These are phyloP conservation scores for Dujonia santamariae DNA, from an alignment of 1,139 yeast genomes.

Conservation along the genomic window DNA sequence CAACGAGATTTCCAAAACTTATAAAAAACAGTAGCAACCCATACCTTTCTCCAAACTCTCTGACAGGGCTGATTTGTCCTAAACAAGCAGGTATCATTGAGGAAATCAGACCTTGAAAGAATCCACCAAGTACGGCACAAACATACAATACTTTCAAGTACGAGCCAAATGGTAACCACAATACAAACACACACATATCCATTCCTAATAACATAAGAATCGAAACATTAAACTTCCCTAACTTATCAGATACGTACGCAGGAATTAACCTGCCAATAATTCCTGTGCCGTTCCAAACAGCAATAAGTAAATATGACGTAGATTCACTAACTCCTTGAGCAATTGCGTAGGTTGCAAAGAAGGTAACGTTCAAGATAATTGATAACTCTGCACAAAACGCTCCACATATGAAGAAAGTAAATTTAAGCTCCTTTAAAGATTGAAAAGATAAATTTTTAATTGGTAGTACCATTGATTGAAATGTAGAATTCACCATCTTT, in stretches of 20 bases:
- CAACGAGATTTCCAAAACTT: constrained; percentile 40
- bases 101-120: constrained; percentile 26
- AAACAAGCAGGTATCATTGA: constrained; percentile 41
- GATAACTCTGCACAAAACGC: constrained; percentile 55
- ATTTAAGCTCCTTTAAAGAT: constrained; percentile 20
- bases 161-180: constrained; percentile 42
- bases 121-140: constrained; percentile 35
- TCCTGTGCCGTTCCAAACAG: constrained; percentile 40
- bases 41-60: constrained; percentile 40
- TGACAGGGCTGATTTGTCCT: constrained; percentile 35
- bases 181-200: constrained; percentile 27
- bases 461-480: not conserved
- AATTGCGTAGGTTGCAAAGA: constrained; percentile 42
- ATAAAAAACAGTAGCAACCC: constrained; percentile 38
- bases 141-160: constrained; percentile 28
- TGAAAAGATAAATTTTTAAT: constrained; percentile 6
- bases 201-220: constrained; percentile 31
- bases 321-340: constrained; percentile 38
- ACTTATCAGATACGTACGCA: constrained; percentile 32
- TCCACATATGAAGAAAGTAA: constrained; percentile 26
- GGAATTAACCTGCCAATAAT: constrained; percentile 38
- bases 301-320: constrained; percentile 32
- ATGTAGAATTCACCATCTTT: not conserved
- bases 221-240: constrained; percentile 41
- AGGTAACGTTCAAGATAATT: constrained; percentile 46